Conservation (phyloP, 1,139 yeast genomes). For the Taphrina wiesneri region DNA sequence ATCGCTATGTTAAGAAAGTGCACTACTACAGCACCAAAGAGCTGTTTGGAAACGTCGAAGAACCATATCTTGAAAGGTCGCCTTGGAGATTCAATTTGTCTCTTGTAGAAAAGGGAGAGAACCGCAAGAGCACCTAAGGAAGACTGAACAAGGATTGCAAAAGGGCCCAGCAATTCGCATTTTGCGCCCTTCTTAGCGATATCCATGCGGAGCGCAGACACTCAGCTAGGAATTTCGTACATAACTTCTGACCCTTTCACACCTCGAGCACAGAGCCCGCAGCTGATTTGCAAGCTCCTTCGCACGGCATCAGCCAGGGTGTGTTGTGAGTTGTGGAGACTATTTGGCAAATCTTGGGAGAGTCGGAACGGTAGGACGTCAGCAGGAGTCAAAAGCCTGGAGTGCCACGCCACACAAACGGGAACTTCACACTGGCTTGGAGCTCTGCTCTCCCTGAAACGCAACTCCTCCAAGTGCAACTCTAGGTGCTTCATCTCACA, state of each 20-base stretch:
- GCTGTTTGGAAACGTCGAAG: conserved; percentile 84
- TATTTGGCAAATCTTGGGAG: neutral
- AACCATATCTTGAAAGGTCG: conserved; percentile 40
- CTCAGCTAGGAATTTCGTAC: no score
- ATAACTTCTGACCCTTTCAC: no score
- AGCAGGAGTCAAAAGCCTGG: neutral
- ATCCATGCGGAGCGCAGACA: neutral
- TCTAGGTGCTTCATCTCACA: no score
- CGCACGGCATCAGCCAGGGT: no score
- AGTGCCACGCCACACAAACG: neutral
- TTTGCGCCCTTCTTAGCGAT: conserved; percentile 1
- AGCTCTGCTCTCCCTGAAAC: neutral
- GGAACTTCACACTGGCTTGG: neutral
- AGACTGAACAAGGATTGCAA: conserved; percentile 49
- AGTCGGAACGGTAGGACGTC: no score
- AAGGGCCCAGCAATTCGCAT: conserved; percentile 51
- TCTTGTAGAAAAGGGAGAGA: conserved; percentile 68
- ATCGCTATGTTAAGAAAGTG: conserved; percentile 52
- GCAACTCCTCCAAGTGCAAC: neutral
- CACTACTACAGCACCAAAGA: conserved; percentile 57
- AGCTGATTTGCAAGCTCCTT: no score
- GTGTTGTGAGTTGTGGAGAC: neutral
- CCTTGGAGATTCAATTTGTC: conserved; percentile 48
- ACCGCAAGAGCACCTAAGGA: conserved; percentile 72
- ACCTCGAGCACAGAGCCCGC: no score